Percentiles rank a stretch among this genome's conserved stretches.
Evolutionary conservation across 148 eudicot genomes (phyloP).

Genomic region (Arbutus unedo): DNA sequence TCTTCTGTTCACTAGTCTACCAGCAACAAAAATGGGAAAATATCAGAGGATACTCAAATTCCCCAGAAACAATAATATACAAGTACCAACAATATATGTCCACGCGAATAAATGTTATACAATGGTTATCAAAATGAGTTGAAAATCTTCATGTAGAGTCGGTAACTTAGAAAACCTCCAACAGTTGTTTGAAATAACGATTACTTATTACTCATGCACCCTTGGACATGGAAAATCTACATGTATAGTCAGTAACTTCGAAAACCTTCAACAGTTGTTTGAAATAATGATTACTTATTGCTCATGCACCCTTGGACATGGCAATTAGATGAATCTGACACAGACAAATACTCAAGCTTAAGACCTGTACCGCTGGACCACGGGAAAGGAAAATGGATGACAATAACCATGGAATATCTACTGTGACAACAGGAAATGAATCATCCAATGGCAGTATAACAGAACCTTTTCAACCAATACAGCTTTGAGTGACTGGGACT

Average conservation of each 20-base stretch:
- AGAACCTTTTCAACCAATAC: slow-evolving; percentile 63
- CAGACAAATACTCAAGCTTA: neutral
- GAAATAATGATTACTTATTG: neutral
- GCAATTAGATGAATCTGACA: neutral
- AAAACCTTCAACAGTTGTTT: neutral
- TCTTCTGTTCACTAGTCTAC: slow-evolving; percentile 64
- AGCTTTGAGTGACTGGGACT: slow-evolving; percentile 56
- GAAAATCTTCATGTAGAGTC: neutral
- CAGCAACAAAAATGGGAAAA: slow-evolving; percentile 27
- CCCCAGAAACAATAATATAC: neutral
- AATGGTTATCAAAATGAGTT: neutral
- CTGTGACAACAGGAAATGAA: neutral
- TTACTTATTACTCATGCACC: neutral
- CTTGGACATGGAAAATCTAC: neutral
- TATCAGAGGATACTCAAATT: neutral
- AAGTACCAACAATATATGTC: neutral
- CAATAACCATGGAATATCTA: neutral
- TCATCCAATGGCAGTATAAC: neutral
- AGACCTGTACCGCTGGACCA: neutral
- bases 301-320: neutral
- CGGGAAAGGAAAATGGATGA: slow-evolving; percentile 6
- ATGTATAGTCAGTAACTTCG: neutral
- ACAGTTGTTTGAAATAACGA: neutral
- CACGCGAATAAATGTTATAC: neutral
- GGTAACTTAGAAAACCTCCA: neutral